Base-by-base conservation (phyloP, 1,139 yeast genomes). In the Yamadazyma triangularis region DNA sequence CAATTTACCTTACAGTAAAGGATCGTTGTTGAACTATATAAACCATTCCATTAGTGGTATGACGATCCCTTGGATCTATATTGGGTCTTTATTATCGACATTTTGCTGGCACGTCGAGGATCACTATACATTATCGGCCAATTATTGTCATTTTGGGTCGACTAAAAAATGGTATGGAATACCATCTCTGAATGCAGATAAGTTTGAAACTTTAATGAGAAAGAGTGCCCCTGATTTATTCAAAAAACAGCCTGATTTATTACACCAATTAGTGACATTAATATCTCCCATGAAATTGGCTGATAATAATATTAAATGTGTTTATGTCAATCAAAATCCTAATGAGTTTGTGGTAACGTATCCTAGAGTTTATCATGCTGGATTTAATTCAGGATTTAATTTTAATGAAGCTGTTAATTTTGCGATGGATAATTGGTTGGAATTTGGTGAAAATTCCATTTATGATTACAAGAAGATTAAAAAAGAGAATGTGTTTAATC, bases 101-200 rank as follows among this genome's bases (percentile, higher is more conserved):
- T 83, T 83, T 47, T 83, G 93, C 51, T 83, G 93, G 93, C 93
- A 83, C 51, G 81, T 82, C 30, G 93, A 83, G 46, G 93, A 83
- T 51, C 91, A 83, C 50, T 81, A 80, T 49, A 81, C 91, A 0
- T 54, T 81, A 33, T 78, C 86, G 32, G 88, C 89, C 4, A 83
- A 83, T 47, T 83, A 81, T 50, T 83, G 87, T 45, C 89, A 82
- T 51, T 64, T 70, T 39, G 93, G 93, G 1, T 75, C 79, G 13
- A 76, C 84, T 2, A 83, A 83, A 49, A 76, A 79, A 45, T 83
- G 93, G 93, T 83, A 83, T 47, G 83, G 85, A 10, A 77, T 83
- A 4, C 89, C 91, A 1, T 69, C 79, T 8, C 48, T 50, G 2
- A 58, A 64, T 35, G 76, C 85, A 15, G 69, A 59, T 12, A 48